phyloP scores from a whole-genome alignment of 345 rosid genomes.

The Citropsis articulata region DNA sequence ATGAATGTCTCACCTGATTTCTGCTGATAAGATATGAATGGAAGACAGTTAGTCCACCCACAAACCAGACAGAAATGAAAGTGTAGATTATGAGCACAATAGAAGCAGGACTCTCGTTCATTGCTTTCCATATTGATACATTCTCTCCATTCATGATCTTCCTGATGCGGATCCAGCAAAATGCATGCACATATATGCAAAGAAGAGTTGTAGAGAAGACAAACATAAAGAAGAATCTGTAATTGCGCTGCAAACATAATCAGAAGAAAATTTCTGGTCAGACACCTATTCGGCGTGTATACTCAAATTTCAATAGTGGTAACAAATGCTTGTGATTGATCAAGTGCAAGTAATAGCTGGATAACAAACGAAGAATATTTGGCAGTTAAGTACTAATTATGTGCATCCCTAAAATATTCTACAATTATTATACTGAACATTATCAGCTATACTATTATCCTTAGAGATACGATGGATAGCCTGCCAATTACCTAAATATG shows the following conservation, averaged over 20 bases:
- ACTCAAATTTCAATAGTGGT: not conserved
- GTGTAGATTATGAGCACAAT: constrained; percentile 68
- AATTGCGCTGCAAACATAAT: constrained; percentile 77
- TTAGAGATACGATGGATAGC: not conserved
- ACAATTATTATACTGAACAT: not conserved
- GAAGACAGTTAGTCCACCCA: constrained; percentile 84
- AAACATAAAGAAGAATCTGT: constrained; percentile 94
- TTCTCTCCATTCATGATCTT: constrained; percentile 61
- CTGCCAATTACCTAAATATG: not conserved
- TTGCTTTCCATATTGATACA: constrained; percentile 77
- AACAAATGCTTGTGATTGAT: not conserved
- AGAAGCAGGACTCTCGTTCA: constrained; percentile 85
- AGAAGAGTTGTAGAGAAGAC: constrained; percentile 65
- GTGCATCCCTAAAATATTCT: not conserved
- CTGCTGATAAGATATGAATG: constrained; percentile 84
- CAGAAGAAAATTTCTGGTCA: constrained; percentile 11
- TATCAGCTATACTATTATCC: not conserved
- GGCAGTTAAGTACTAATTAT: not conserved
- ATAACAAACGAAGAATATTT: not conserved
- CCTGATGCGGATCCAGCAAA: constrained; percentile 81
- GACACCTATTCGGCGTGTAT: not conserved
- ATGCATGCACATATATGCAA: constrained; percentile 80
- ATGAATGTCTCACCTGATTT: constrained; percentile 63
- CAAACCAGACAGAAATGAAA: constrained; percentile 81
- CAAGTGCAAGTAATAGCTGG: constrained; percentile 5